A percentile compares a stretch with the other conserved stretches of the same genome.
Conservation (phyloP, 345 rosid genomes). For the Geranium rotundifolium region DNA sequence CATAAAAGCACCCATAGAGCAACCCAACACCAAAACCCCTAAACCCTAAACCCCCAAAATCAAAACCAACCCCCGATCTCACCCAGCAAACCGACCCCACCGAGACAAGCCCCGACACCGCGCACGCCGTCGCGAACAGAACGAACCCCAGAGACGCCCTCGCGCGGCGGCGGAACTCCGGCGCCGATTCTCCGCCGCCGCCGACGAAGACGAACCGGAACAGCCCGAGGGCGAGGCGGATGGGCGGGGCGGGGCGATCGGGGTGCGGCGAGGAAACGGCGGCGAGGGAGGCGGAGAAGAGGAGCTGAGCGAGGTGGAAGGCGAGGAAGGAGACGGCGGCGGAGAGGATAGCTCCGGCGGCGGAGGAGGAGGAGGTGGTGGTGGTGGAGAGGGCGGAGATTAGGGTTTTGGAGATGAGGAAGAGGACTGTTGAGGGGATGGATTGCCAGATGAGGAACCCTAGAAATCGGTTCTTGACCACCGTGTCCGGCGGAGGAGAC, state of each 20-base stretch:
- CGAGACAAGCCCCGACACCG: conserved; percentile 18
- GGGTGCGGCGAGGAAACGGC: conserved; percentile 34
- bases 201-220: conserved; percentile 23
- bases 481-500: conserved; percentile 18
- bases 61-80: conserved; percentile 4
- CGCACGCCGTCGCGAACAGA: conserved; percentile 33
- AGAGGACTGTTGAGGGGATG: conserved; percentile 38
- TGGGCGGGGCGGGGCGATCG: conserved; percentile 22
- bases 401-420: conserved; percentile 37
- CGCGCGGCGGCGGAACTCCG: conserved; percentile 41
- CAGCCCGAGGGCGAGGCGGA: conserved; percentile 28
- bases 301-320: conserved; percentile 46
- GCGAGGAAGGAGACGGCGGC: conserved; percentile 25
- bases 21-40: conserved; percentile 64
- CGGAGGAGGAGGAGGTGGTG: conserved; percentile 2
- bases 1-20: conserved; percentile 39
- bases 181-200: conserved; percentile 6
- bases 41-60: conserved; percentile 31
- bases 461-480: conserved; percentile 34
- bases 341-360: conserved; percentile 5
- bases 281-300: conserved; percentile 47
- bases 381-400: conserved; percentile 14
- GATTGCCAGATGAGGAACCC: conserved; percentile 77
- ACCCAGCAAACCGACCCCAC: conserved; percentile 15
- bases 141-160: conserved; percentile 30